A percentile compares a stretch with the other conserved stretches of the same genome.
Conservation (phyloP, 2,329 filamentous ascomycete species). For the Fusarium sp. region DNA sequence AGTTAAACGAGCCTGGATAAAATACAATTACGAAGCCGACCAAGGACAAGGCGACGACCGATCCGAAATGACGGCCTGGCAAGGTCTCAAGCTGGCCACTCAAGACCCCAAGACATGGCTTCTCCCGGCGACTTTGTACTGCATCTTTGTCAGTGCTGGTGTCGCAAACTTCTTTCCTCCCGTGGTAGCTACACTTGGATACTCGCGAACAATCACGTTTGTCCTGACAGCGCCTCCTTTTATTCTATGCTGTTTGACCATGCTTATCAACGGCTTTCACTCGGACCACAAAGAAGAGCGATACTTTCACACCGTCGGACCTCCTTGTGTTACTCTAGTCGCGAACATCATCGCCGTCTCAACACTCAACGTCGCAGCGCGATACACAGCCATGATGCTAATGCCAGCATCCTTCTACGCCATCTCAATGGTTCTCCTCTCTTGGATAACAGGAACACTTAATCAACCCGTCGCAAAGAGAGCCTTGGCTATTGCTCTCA, state of each 20-base stretch:
- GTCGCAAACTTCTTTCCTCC: slow-evolving; percentile 16
- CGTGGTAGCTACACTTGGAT: slow-evolving; percentile 10
- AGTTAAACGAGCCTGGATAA: neutral
- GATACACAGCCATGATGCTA: slow-evolving; percentile 15
- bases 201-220: slow-evolving; percentile 9
- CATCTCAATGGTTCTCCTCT: neutral
- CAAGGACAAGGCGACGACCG: neutral
- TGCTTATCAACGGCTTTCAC: neutral
- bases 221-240: neutral
- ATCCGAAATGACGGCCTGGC: neutral
- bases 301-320: neutral
- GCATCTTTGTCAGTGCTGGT: slow-evolving; percentile 11
- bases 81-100: neutral
- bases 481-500: neutral
- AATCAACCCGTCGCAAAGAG: neutral
- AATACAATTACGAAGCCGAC: neutral
- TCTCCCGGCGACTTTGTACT: slow-evolving; percentile 9
- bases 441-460: neutral
- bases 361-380: neutral
- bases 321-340: neutral
- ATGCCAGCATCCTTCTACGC: slow-evolving; percentile 4
- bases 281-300: neutral
- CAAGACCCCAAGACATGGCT: slow-evolving; percentile 15
- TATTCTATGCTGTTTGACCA: neutral
- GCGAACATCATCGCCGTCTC: neutral